Conservation (phyloP, 768 basidiomycete genomes). For the Leccinum fibrillosum region DNA sequence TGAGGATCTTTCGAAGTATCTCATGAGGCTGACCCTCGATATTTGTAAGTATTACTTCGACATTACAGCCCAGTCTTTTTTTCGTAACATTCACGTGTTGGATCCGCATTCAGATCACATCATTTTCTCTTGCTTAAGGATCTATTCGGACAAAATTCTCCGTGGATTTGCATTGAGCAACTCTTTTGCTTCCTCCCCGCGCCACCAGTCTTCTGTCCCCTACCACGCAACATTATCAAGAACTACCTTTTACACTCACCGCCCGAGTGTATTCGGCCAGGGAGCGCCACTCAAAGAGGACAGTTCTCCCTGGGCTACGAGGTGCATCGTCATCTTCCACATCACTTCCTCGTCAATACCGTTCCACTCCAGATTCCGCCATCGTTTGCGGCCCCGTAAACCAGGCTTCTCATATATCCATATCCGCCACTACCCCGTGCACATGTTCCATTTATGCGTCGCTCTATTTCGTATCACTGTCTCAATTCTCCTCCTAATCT, state of each 20-base stretch:
- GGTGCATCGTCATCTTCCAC: constrained; percentile 38
- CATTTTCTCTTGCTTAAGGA: constrained; percentile 47
- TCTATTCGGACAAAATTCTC: constrained; percentile 93
- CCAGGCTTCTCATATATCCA: constrained; percentile 75
- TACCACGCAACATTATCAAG: constrained; percentile 34
- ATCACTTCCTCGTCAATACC: neutral
- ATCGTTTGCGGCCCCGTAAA: constrained; percentile 64
- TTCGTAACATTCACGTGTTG: neutral
- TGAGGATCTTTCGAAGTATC: too few species aligned
- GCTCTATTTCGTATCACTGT: constrained; percentile 41
- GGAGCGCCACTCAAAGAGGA: constrained; percentile 75
- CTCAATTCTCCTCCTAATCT: constrained; percentile 21
- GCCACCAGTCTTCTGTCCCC: too few species aligned
- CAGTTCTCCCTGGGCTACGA: constrained; percentile 58
- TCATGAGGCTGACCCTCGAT: constrained; percentile 17
- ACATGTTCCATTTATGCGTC: constrained; percentile 62
- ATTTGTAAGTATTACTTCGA: constrained; percentile 35
- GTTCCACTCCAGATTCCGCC: constrained; percentile 45
- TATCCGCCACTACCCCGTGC: constrained; percentile 45
- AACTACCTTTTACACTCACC: constrained; percentile 65
- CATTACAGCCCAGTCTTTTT: constrained; percentile 7
- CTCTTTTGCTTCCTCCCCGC: constrained; percentile 53
- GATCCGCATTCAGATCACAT: constrained; percentile 4
- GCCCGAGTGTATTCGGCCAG: constrained; percentile 64
- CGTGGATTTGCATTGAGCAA: constrained; percentile 31